phyloP scores from a whole-genome alignment of 305 asterid genomes.

The Rubia tinctorum region DNA sequence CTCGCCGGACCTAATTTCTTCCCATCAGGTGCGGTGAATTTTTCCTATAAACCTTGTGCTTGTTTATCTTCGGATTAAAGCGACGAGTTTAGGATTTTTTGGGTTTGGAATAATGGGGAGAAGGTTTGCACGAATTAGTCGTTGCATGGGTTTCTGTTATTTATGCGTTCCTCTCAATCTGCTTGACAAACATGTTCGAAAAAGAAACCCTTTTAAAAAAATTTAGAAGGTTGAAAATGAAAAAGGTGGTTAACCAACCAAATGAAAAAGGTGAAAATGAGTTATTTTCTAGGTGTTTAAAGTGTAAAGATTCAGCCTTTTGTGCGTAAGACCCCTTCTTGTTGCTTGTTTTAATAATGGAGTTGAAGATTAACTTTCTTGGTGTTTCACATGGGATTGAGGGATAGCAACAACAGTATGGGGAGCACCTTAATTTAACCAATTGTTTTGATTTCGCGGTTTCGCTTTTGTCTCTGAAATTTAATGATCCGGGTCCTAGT shows the following conservation, averaged over 20 bases:
- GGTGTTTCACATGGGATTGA: constrained; percentile 29
- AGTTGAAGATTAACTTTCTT: constrained; percentile 7
- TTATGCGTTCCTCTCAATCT: background rate
- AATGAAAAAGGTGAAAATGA: background rate
- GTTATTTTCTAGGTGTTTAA: background rate
- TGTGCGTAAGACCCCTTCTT: background rate
- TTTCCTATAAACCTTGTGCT: background rate
- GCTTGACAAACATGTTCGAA: background rate
- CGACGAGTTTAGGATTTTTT: background rate
- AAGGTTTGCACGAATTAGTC: background rate
- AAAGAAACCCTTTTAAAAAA: background rate
- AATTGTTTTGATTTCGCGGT: constrained; percentile 30
- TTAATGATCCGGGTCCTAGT: constrained; percentile 48
- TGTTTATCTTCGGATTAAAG: background rate
- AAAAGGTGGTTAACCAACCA: too few species aligned
- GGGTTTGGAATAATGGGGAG: background rate
- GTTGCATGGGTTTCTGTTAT: background rate
- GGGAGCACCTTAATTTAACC: constrained; percentile 35
- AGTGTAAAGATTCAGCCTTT: background rate
- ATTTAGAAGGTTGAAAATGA: too few species aligned
- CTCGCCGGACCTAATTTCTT: background rate
- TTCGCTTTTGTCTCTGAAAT: constrained; percentile 35
- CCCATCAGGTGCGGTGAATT: constrained; percentile 1
- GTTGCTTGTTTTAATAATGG: background rate
- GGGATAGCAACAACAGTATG: constrained; percentile 39